A percentile compares a stretch with the other conserved stretches of the same genome.
Conservation (phyloP, 2,329 filamentous ascomycete species). For the Diplodia corticola region DNA sequence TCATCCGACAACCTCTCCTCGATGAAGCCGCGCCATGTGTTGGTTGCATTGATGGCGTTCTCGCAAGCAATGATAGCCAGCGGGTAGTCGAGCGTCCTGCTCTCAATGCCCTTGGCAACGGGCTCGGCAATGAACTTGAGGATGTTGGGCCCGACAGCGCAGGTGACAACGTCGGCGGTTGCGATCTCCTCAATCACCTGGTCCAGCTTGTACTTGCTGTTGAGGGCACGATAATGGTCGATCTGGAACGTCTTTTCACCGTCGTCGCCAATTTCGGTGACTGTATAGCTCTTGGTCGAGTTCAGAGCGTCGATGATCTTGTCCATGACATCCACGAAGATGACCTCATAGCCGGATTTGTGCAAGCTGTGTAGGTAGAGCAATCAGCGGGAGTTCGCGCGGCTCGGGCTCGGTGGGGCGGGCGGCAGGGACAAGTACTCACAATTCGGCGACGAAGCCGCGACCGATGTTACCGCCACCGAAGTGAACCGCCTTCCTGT, state of each 20-base stretch:
- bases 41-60: slow-evolving; percentile 94
- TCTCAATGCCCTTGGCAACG: slow-evolving; percentile 90
- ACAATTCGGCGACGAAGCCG: slow-evolving; percentile 45
- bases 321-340: slow-evolving; percentile 95
- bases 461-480: slow-evolving; percentile 57
- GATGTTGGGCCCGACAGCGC: slow-evolving; percentile 93
- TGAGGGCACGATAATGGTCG: slow-evolving; percentile 95
- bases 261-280: slow-evolving; percentile 87
- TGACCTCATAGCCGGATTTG: slow-evolving; percentile 90
- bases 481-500: slow-evolving; percentile 55
- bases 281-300: slow-evolving; percentile 73
- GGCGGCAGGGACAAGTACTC: background rate
- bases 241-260: slow-evolving; percentile 80
- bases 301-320: slow-evolving; percentile 78
- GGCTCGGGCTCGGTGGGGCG: background rate
- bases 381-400: background rate
- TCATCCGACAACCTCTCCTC: slow-evolving; percentile 70
- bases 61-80: slow-evolving; percentile 95
- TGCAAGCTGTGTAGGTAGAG: slow-evolving; percentile 66
- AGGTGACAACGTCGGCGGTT: slow-evolving; percentile 88
- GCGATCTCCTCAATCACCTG: slow-evolving; percentile 83
- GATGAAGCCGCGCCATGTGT: slow-evolving; percentile 81
- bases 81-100: slow-evolving; percentile 65
- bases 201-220: slow-evolving; percentile 81
- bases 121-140: slow-evolving; percentile 94